These are phyloP conservation scores for Trichopus zeylanicus DNA, from an alignment of 116 monocot species.

Conservation along the genomic window DNA sequence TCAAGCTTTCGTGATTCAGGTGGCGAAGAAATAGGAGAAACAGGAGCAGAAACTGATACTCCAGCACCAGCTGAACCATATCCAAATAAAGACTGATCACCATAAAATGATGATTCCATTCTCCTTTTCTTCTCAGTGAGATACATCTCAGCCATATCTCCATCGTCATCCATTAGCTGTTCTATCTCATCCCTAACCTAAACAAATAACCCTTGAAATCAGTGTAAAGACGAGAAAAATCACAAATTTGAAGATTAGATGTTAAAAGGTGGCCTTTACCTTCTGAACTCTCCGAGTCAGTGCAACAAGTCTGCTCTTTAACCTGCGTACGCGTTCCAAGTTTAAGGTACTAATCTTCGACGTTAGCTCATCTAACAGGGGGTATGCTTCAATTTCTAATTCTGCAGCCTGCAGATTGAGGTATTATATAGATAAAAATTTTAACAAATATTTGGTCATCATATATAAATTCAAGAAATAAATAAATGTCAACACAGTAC, in stretches of 20 bases:
- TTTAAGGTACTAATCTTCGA: conserved; percentile 94
- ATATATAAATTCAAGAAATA: too few relatives aligned
- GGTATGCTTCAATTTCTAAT: conserved; percentile 95
- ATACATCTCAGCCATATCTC: conserved; percentile 99
- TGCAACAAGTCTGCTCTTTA: conserved; percentile 95
- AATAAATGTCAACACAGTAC: too few relatives aligned
- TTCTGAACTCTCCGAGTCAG: conserved; percentile 95
- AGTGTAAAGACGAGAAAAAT: background rate
- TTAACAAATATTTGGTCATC: too few relatives aligned
- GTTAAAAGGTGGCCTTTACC: conserved; percentile 23
- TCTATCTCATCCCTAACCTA: conserved; percentile 99
- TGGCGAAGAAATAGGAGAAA: conserved; percentile 93
- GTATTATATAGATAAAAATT: background rate
- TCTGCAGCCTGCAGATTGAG: conserved; percentile 65
- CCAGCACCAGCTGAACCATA: conserved; percentile 31
- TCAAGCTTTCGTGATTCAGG: conserved; percentile 66
- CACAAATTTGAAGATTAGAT: background rate
- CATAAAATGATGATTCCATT: conserved; percentile 62
- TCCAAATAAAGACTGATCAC: conserved; percentile 51
- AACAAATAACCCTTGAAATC: background rate
- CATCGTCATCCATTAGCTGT: conserved; percentile 99
- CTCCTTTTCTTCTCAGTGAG: conserved; percentile 84
- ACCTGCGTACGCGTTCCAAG: conserved; percentile 76
- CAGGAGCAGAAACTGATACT: conserved; percentile 75
- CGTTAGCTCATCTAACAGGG: conserved; percentile 92